phyloP scores from a whole-genome alignment of 768 basidiomycete genomes.

The Tulasnella calospora region DNA sequence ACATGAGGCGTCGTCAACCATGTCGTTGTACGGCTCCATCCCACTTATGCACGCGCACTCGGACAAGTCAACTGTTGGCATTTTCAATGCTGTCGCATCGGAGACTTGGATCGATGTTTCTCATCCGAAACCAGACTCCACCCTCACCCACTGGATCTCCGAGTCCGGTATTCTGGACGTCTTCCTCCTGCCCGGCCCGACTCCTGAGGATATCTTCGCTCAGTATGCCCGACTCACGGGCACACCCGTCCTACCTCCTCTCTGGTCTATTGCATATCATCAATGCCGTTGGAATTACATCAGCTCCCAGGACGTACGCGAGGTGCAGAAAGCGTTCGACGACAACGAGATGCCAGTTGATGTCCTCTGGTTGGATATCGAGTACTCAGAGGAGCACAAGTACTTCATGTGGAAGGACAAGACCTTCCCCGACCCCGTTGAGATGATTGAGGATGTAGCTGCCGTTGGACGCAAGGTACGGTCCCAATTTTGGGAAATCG shows the following conservation, averaged over 20 bases:
- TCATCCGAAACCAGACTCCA: slow-evolving; percentile 60
- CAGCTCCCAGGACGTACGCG: slow-evolving; percentile 78
- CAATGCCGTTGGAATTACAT: slow-evolving; percentile 99
- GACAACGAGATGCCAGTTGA: slow-evolving; percentile 93
- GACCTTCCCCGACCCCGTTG: slow-evolving; percentile 88
- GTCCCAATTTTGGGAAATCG: neutral
- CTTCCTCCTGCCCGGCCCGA: slow-evolving; percentile 89
- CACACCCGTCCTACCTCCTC: slow-evolving; percentile 76
- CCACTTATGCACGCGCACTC: slow-evolving; percentile 93
- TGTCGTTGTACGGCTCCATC: slow-evolving; percentile 86
- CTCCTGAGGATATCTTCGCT: slow-evolving; percentile 70
- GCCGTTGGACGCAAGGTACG: slow-evolving; percentile 77
- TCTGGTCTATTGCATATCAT: slow-evolving; percentile 91
- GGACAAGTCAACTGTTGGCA: slow-evolving; percentile 75
- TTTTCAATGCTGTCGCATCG: slow-evolving; percentile 81
- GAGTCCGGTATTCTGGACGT: slow-evolving; percentile 95
- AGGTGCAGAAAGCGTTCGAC: slow-evolving; percentile 83
- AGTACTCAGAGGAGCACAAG: slow-evolving; percentile 87
- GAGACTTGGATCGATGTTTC: slow-evolving; percentile 94
- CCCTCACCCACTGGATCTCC: slow-evolving; percentile 93
- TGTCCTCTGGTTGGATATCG: slow-evolving; percentile 96
- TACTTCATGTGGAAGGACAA: slow-evolving; percentile 97
- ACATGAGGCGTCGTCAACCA: slow-evolving; percentile 69
- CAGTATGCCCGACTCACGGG: slow-evolving; percentile 87
- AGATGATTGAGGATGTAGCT: slow-evolving; percentile 87